A percentile compares a stretch with the other conserved stretches of the same genome.
phyloP scores from a whole-genome alignment of 768 basidiomycete species.

The Strobilomyces confusus region DNA sequence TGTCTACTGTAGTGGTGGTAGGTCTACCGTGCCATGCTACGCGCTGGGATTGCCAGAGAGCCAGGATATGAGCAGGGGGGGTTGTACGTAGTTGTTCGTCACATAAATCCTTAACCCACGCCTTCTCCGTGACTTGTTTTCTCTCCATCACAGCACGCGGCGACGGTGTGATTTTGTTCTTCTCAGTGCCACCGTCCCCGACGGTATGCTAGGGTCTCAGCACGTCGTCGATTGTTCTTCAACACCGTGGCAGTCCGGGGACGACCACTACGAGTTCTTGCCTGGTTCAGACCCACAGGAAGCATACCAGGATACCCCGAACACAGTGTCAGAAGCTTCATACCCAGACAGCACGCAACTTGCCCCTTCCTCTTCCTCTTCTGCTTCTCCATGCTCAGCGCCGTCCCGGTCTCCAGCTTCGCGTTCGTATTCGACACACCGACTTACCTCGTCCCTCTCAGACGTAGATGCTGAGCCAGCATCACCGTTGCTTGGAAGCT shows the following conservation, averaged over 20 bases:
- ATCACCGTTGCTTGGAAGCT: conserved; percentile 39
- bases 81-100: no score
- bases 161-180: neutral
- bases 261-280: conserved; percentile 45
- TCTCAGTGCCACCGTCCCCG: conserved; percentile 6
- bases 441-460: conserved; percentile 51
- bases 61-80: no score
- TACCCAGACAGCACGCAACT: conserved; percentile 25
- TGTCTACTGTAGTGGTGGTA: no score
- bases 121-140: conserved; percentile 20
- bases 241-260: conserved; percentile 13
- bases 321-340: conserved; percentile 10
- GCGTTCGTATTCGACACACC: conserved; percentile 46
- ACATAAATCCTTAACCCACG: no score
- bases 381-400: conserved; percentile 35
- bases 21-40: no score
- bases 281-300: conserved; percentile 44
- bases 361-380: conserved; percentile 25
- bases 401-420: conserved; percentile 61
- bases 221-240: conserved; percentile 9
- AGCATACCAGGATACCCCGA: conserved; percentile 21
- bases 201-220: conserved; percentile 18
- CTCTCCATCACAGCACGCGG: neutral
- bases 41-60: no score
- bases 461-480: conserved; percentile 61